Conservation (phyloP, 441 rosid species). For the Hura crepitans region DNA sequence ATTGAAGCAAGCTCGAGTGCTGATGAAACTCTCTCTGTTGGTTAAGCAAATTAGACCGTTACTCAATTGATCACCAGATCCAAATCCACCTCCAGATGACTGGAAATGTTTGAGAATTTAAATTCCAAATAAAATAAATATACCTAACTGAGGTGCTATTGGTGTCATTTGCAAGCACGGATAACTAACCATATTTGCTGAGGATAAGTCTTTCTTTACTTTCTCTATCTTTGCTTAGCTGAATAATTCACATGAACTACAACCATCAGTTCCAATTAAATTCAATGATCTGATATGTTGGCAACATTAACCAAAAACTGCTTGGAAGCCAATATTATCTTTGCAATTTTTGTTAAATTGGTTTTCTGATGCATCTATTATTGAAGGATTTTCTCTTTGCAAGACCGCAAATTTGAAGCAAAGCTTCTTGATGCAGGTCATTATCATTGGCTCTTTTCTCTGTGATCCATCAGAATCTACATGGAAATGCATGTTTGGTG, state of each 20-base stretch:
- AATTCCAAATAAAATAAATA: not conserved
- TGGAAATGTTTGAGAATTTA: not conserved
- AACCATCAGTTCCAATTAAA: not conserved
- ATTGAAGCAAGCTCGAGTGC: not conserved
- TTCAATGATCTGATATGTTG: not conserved
- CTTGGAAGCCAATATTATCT: not conserved
- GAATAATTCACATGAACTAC: constrained; percentile 3
- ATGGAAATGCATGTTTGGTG: constrained; percentile 92
- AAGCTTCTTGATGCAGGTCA: constrained; percentile 53
- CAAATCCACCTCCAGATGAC: not conserved
- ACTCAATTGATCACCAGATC: not conserved
- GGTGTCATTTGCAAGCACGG: not conserved
- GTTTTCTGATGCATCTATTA: constrained; percentile 14
- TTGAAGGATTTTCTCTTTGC: not conserved
- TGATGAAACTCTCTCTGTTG: not conserved
- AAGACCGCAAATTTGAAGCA: constrained; percentile 8
- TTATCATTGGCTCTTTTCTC: constrained; percentile 82
- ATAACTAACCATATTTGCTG: not conserved
- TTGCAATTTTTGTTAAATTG: not conserved
- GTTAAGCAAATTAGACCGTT: not conserved
- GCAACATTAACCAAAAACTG: not conserved
- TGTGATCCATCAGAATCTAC: constrained; percentile 62
- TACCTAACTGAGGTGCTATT: constrained; percentile 2
- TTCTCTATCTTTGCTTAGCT: not conserved
- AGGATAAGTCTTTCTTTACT: constrained; percentile 6